Percentiles rank a stretch among this genome's conserved stretches.
Evolutionary conservation across 148 eudicot species (phyloP).

Genomic region (Cornus suecica): DNA sequence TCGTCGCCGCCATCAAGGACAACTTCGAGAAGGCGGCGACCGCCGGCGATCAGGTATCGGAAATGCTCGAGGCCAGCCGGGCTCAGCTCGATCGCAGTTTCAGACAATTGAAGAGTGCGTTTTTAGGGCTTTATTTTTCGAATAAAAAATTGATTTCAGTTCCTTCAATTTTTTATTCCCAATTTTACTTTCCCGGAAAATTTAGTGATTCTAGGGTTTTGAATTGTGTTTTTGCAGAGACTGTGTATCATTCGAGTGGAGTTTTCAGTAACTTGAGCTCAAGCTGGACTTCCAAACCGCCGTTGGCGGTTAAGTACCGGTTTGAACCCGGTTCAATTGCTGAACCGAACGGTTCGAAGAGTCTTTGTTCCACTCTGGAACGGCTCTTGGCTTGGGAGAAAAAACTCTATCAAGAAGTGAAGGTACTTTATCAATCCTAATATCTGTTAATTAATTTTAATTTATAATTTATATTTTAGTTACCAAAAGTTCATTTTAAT

Average conservation of each 20-base stretch:
- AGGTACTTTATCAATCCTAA: slow-evolving; percentile 44
- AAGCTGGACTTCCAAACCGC: slow-evolving; percentile 95
- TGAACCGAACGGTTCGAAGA: slow-evolving; percentile 64
- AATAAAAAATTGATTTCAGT: background rate
- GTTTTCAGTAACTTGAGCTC: slow-evolving; percentile 89
- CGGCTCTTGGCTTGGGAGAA: slow-evolving; percentile 98
- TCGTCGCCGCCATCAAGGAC: slow-evolving; percentile 63
- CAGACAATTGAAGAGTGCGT: slow-evolving; percentile 67
- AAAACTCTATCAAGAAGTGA: slow-evolving; percentile 94
- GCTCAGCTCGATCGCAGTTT: slow-evolving; percentile 97
- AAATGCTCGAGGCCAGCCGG: slow-evolving; percentile 81
- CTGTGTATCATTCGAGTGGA: slow-evolving; percentile 95
- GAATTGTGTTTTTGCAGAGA: slow-evolving; percentile 45
- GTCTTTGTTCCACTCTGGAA: slow-evolving; percentile 88
- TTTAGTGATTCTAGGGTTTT: background rate
- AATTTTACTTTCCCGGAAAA: background rate
- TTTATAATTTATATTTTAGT: background rate
- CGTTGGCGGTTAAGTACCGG: slow-evolving; percentile 79
- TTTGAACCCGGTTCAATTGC: slow-evolving; percentile 65
- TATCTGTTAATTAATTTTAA: slow-evolving; percentile 8
- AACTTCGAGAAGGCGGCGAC: slow-evolving; percentile 86
- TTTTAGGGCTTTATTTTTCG: background rate
- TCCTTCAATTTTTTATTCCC: background rate
- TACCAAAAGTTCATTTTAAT: too few relatives aligned
- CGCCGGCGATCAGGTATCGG: slow-evolving; percentile 89